Conservation (phyloP, 129 eudicot genomes). For the Centaurea solstitialis region DNA sequence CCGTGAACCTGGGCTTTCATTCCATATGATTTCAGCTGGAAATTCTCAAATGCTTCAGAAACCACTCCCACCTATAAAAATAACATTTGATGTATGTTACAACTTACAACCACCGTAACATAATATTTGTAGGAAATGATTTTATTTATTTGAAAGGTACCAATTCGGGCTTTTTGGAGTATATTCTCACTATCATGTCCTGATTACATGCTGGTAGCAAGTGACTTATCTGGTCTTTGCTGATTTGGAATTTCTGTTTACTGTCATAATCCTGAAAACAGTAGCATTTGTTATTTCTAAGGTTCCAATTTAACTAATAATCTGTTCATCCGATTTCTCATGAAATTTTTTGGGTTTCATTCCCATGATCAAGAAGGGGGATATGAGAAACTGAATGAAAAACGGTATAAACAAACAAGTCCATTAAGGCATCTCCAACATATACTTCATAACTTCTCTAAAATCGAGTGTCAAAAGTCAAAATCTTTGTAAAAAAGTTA, state of each 20-base stretch:
- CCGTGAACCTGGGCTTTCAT: slow-evolving; percentile 77
- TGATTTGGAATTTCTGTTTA: slow-evolving; percentile 46
- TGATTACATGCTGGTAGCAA: slow-evolving; percentile 78
- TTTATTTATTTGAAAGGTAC: slow-evolving; percentile 24
- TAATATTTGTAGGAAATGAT: not conserved
- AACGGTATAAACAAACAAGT: not conserved
- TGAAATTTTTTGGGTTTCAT: not conserved
- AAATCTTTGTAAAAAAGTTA: too few relatives aligned
- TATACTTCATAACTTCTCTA: too few relatives aligned
- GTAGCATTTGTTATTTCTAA: not conserved
- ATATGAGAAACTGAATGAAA: not conserved
- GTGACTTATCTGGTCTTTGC: slow-evolving; percentile 67
- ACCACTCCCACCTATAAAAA: slow-evolving; percentile 65
- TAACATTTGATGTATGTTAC: not conserved
- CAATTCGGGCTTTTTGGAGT: slow-evolving; percentile 81
- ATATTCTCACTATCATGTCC: slow-evolving; percentile 77
- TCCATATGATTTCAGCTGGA: slow-evolving; percentile 65
- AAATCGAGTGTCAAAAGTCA: too few relatives aligned
- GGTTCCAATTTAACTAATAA: not conserved
- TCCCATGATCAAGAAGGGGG: not conserved
- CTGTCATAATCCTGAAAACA: slow-evolving; percentile 66
- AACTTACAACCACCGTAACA: not conserved
- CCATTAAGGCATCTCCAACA: not conserved
- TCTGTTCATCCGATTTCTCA: not conserved
- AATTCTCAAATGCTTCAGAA: slow-evolving; percentile 87